Evolutionary conservation across 202 grass and related monocot genomes (phyloP).

Genomic region (Saccharum hybrid): DNA sequence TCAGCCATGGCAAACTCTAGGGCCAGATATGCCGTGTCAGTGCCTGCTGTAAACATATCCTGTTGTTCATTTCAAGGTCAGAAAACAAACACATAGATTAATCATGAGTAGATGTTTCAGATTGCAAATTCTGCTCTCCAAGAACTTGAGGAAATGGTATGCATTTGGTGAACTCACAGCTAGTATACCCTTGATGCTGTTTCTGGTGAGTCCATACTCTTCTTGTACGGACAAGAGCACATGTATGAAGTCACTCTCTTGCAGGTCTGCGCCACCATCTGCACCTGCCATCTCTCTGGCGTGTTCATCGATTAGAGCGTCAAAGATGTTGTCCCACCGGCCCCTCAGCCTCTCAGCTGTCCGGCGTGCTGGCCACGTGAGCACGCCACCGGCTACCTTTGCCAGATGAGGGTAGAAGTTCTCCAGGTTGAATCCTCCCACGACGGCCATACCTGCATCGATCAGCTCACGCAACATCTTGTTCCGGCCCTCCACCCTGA

Average conservation of each 20-base stretch:
- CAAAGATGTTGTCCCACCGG: neutral
- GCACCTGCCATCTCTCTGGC: neutral
- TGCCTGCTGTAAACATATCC: neutral
- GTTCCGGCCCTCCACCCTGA: slow-evolving; percentile 28
- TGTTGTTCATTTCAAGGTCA: neutral
- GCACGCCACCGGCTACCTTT: neutral
- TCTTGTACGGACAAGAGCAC: neutral
- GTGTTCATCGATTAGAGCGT: neutral
- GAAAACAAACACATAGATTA: neutral
- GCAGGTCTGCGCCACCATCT: neutral
- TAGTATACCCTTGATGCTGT: neutral
- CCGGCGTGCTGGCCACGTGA: neutral
- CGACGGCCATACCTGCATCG: neutral
- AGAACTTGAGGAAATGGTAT: neutral
- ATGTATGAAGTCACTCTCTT: neutral
- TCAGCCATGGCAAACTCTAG: neutral
- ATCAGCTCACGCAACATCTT: slow-evolving; percentile 40
- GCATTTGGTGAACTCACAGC: neutral
- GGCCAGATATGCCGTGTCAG: neutral
- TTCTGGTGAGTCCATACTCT: neutral
- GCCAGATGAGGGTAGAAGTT: neutral
- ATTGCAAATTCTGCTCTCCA: neutral
- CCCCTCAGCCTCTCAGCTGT: neutral
- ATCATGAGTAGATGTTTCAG: neutral
- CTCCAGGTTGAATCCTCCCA: neutral